Evolutionary conservation across 768 basidiomycete species (phyloP), one percentile per base, ranked within the genome.

Genomic region (Boletus edulis): DNA sequence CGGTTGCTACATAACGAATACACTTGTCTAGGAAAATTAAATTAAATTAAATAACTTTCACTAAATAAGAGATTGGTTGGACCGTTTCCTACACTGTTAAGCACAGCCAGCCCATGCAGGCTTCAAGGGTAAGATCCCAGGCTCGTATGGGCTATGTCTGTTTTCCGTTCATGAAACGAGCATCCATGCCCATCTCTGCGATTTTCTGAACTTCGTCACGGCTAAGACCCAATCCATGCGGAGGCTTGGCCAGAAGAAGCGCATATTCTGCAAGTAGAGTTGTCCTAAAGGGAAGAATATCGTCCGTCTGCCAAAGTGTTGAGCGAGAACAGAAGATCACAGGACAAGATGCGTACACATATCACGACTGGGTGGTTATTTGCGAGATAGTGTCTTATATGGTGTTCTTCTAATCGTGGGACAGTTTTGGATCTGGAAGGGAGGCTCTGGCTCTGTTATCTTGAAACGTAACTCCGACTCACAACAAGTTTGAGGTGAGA

Each of bases 241-340:
- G 91, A n/a, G 81, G 75, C 22, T 73, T 67, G 0, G 91, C 91
- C 50, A 93, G 74, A 35, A 94, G 79, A 7, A 93, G 73, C 0
- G 91, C 89, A 58, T 94, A 94, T 67, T 94, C 91, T 3, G 76
- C 89, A 0, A 85, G 63, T 3, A 93, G 75, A 4, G 86, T 84
- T 10, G 84, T 92, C 24, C 82, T 81, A 72, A 93, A 93, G 0
- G 85, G 84, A 17, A 94, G 82, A 5, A 78, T 83, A 66, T 94
- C 91, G 65, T 93, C 91, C 32, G 91, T 93, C 91, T 92, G 59
- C 43, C 20, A n/a, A 17, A 14, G 38, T 34, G 14, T 22, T 52
- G 14, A 62, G 49, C 37, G 14, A 34, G 4, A 4, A 47, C 14
- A 18, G 17, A 47, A 10, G 34, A 34, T 44, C 11, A 46, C 31